Evolutionary conservation across 148 eudicot genomes (phyloP).

Genomic region (Suaeda aralocaspica): DNA sequence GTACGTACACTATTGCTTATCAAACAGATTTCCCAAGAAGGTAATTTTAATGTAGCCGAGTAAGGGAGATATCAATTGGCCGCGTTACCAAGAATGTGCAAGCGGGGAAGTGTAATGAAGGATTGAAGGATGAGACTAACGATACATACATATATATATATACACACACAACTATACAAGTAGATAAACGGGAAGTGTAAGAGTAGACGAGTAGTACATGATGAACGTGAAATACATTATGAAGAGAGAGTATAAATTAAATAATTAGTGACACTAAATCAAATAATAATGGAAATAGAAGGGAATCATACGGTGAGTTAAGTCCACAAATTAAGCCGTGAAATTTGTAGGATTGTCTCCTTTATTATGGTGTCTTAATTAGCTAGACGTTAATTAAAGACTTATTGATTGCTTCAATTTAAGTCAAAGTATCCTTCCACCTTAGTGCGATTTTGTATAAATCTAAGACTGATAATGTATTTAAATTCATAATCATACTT

Average conservation of each 20-base stretch:
- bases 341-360: conserved; percentile 10
- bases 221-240: not conserved
- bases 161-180: too few species aligned
- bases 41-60: not conserved
- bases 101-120: not conserved
- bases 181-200: not conserved
- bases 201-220: too few species aligned
- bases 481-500: too few species aligned
- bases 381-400: too few species aligned
- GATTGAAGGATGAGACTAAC: not conserved
- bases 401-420: not conserved
- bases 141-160: not conserved
- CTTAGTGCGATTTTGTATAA: not conserved
- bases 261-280: too few species aligned
- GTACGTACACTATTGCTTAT: not conserved
- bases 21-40: not conserved
- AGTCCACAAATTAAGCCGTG: conserved; percentile 13
- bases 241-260: not conserved
- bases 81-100: too few species aligned
- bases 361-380: too few species aligned
- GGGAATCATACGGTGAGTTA: not conserved
- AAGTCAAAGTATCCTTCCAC: not conserved
- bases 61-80: too few species aligned
- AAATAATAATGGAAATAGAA: not conserved
- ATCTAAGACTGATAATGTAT: not conserved